Conservation (phyloP, 179 eudicot species). For the Beta lomatogona region DNA sequence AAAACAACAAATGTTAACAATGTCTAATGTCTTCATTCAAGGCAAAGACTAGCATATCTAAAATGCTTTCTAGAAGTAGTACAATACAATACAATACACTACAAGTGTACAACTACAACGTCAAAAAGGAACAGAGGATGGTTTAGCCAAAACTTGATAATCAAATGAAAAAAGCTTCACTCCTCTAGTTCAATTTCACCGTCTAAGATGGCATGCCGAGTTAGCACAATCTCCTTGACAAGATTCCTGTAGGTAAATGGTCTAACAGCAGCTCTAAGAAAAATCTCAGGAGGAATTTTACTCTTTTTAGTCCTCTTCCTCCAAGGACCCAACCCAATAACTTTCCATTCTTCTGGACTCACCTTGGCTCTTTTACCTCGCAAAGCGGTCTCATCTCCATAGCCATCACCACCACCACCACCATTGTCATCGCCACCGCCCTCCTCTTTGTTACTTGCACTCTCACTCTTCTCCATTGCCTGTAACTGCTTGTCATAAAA, state of each 20-base stretch:
- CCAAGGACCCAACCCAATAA: conserved; percentile 61
- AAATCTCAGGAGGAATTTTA: conserved; percentile 79
- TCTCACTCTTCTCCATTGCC: conserved; percentile 36
- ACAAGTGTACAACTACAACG: neutral
- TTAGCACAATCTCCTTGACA: conserved; percentile 90
- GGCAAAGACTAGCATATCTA: too few species aligned
- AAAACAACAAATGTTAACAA: neutral
- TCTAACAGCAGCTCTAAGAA: conserved; percentile 83
- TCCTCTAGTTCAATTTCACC: conserved; percentile 64
- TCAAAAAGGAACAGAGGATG: neutral
- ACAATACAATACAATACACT: neutral
- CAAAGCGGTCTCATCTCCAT: conserved; percentile 61
- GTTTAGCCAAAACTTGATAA: neutral
- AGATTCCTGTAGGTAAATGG: conserved; percentile 89
- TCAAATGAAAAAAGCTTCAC: conserved; percentile 3
- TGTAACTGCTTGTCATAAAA: conserved; percentile 51
- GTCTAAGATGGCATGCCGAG: conserved; percentile 81
- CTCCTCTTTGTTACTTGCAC: conserved; percentile 26
- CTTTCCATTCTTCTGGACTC: conserved; percentile 69
- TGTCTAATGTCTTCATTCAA: too few species aligned
- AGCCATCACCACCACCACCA: conserved; percentile 43
- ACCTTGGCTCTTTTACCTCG: conserved; percentile 74
- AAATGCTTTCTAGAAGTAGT: neutral
- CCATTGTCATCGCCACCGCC: conserved; percentile 12
- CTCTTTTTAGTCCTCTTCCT: conserved; percentile 75